These are phyloP conservation scores for Ogataea methanolica DNA, from an alignment of 805 yeast genomes.

Conservation along the genomic window DNA sequence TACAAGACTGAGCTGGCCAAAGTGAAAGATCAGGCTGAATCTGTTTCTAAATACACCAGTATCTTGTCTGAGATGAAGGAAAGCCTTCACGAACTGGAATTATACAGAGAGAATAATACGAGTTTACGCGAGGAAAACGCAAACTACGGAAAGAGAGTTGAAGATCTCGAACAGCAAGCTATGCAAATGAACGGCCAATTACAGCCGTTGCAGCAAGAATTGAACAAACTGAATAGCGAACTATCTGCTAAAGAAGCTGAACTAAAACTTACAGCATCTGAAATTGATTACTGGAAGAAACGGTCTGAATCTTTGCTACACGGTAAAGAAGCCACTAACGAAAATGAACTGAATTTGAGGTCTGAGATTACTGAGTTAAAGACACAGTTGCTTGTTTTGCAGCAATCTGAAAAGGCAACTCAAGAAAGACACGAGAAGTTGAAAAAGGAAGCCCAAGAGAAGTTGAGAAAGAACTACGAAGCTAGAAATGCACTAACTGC, in stretches of 20 bases:
- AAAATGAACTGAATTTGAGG: constrained; percentile 13
- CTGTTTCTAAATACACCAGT: constrained; percentile 17
- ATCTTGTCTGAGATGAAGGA: constrained; percentile 23
- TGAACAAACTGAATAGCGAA: constrained; percentile 19
- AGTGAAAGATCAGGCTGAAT: constrained; percentile 20
- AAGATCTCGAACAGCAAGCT: constrained; percentile 15
- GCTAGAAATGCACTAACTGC: constrained; percentile 17
- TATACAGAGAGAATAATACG: constrained; percentile 28
- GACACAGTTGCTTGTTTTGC: constrained; percentile 12
- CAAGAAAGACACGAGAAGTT: constrained; percentile 25
- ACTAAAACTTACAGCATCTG: constrained; percentile 43
- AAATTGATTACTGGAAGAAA: constrained; percentile 55
- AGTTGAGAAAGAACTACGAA: constrained; percentile 23
- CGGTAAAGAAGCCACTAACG: constrained; percentile 12
- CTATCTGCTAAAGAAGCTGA: constrained; percentile 47
- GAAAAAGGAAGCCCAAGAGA: constrained; percentile 28
- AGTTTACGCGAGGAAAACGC: constrained; percentile 21
- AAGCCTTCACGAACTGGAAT: constrained; percentile 23
- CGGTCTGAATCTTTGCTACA: constrained; percentile 44
- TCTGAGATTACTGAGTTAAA: constrained; percentile 23
- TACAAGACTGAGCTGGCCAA: constrained; percentile 43
- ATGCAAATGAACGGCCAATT: neutral
- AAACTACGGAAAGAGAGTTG: constrained; percentile 5
- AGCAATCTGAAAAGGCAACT: constrained; percentile 11
- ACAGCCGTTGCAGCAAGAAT: constrained; percentile 13